phyloP scores from a whole-genome alignment of 441 rosid genomes.

The Theobroma grandiflorum region DNA sequence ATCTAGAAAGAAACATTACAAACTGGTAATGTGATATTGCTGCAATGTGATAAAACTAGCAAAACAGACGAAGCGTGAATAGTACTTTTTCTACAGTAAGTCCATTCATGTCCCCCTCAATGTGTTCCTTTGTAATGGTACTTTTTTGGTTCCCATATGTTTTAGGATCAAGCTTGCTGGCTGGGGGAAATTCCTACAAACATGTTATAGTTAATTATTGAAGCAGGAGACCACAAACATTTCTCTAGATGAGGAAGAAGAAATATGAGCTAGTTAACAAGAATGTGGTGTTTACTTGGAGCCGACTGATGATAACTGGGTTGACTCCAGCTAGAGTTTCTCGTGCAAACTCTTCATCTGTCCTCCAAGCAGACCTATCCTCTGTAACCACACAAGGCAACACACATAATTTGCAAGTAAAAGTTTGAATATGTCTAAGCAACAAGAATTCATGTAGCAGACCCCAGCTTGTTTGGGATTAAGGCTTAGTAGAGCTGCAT shows the following conservation, averaged over 20 bases:
- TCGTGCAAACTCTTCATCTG: slow-evolving; percentile 81
- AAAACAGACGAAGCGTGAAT: slow-evolving; percentile 3
- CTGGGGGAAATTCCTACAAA: slow-evolving; percentile 79
- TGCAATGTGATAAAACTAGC: not conserved
- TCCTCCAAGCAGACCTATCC: slow-evolving; percentile 80
- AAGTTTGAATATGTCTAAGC: not conserved
- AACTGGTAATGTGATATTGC: not conserved
- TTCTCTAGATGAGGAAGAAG: not conserved
- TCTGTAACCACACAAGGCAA: slow-evolving; percentile 42
- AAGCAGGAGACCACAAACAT: not conserved
- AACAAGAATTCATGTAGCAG: not conserved
- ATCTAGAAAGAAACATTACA: not conserved
- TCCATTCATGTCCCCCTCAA: slow-evolving; percentile 66
- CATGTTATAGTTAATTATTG: slow-evolving; percentile 7
- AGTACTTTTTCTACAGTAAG: slow-evolving; percentile 66
- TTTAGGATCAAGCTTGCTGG: slow-evolving; percentile 60
- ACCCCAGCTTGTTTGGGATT: not conserved
- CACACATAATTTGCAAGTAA: not conserved
- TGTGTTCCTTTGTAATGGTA: slow-evolving; percentile 56
- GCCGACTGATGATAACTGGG: slow-evolving; percentile 73
- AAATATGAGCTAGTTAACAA: not conserved
- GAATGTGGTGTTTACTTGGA: slow-evolving; percentile 29
- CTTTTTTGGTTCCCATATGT: slow-evolving; percentile 74
- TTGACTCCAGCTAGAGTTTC: slow-evolving; percentile 88
- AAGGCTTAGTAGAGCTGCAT: not conserved